phyloP scores from a whole-genome alignment of 768 basidiomycete genomes.

The Trametes cingulata region DNA sequence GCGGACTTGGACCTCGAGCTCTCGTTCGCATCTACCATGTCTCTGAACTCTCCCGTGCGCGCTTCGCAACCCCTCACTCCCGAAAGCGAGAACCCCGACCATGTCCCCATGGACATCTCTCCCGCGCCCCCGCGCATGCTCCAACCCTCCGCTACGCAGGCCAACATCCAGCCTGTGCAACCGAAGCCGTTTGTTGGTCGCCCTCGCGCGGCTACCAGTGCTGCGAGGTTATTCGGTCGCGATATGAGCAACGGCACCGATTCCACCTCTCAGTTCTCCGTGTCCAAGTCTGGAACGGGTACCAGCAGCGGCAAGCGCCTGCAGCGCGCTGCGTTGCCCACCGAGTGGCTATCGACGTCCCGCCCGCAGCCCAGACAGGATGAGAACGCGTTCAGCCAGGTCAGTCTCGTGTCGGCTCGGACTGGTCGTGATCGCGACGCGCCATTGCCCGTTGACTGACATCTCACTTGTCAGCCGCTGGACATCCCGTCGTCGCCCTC shows the following conservation, averaged over 20 bases:
- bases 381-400: constrained; percentile 34
- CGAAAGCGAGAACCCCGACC: constrained; percentile 44
- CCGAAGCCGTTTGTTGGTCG: constrained; percentile 39
- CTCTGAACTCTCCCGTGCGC: constrained; percentile 69
- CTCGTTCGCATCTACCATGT: constrained; percentile 83
- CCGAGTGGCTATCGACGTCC: constrained; percentile 52
- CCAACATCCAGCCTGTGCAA: constrained; percentile 25
- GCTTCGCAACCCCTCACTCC: constrained; percentile 46
- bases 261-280: constrained; percentile 19
- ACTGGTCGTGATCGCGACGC: constrained; percentile 2
- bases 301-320: constrained; percentile 51
- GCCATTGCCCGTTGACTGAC: constrained; percentile 18
- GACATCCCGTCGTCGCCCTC: constrained; percentile 46
- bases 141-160: constrained; percentile 3
- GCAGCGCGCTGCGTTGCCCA: constrained; percentile 64
- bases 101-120: constrained; percentile 82
- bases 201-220: constrained; percentile 67
- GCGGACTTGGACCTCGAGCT: constrained; percentile 76
- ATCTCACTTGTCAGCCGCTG: constrained; percentile 33
- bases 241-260: constrained; percentile 63
- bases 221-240: constrained; percentile 68
- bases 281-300: constrained; percentile 39
- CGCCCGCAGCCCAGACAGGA: constrained; percentile 27
- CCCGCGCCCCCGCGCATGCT: constrained; percentile 48
- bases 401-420: constrained; percentile 21